Conservation (phyloP, 257 asterid genomes). For the Asclepias syriaca region DNA sequence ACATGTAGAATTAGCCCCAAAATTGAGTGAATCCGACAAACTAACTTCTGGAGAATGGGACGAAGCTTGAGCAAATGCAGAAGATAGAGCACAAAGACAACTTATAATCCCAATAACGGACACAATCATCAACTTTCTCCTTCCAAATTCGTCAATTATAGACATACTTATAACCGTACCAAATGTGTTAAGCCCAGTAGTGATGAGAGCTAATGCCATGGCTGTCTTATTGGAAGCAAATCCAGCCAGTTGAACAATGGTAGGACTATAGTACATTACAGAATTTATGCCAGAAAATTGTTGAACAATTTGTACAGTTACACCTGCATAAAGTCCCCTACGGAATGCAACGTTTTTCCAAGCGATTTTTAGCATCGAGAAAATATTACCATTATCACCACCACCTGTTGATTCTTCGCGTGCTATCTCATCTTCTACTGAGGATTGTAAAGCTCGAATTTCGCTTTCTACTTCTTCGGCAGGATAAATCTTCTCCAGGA, state of each 20-base stretch:
- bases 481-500: conserved; percentile 70
- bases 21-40: conserved; percentile 39
- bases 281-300: conserved; percentile 84
- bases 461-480: conserved; percentile 64
- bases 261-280: conserved; percentile 88
- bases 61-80: conserved; percentile 43
- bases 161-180: conserved; percentile 65
- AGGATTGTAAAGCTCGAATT: conserved; percentile 48
- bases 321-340: conserved; percentile 72
- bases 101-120: conserved; percentile 58
- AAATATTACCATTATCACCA: neutral
- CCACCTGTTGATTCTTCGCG: conserved; percentile 31
- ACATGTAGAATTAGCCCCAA: conserved; percentile 60
- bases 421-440: conserved; percentile 60
- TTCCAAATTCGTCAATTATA: conserved; percentile 59
- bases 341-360: conserved; percentile 56
- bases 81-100: conserved; percentile 49
- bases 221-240: conserved; percentile 74
- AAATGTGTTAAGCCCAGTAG: conserved; percentile 64
- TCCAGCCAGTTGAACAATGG: conserved; percentile 76
- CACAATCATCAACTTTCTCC: conserved; percentile 65
- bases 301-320: conserved; percentile 75
- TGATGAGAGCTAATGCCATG: conserved; percentile 65
- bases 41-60: conserved; percentile 45
- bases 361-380: conserved; percentile 35